Evolutionary conservation across 148 eudicot species (phyloP).

Genomic region (Vaccinium myrtillus): DNA sequence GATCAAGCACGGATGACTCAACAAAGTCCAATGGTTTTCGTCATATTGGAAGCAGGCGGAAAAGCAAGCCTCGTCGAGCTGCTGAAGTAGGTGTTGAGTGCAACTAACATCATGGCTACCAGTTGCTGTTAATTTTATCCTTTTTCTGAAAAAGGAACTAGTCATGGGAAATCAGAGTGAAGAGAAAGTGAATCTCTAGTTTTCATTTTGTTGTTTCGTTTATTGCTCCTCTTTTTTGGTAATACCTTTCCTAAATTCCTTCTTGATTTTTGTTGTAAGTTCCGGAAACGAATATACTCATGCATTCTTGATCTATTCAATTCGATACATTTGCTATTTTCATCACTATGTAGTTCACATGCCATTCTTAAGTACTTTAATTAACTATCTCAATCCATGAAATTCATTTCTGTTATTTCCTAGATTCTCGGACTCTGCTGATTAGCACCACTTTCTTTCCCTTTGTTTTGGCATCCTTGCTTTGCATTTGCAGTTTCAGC

Average conservation of each 20-base stretch:
- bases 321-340: constrained; percentile 13
- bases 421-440: constrained; percentile 1
- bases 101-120: constrained; percentile 27
- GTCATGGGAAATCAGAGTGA: background rate
- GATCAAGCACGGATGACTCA: constrained; percentile 41
- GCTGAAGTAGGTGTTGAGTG: constrained; percentile 82
- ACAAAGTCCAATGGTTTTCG: constrained; percentile 57
- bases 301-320: background rate
- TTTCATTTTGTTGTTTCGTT: constrained; percentile 15
- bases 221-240: constrained; percentile 17
- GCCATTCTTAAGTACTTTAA: background rate
- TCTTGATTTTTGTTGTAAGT: constrained; percentile 6
- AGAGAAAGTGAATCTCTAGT: constrained; percentile 6
- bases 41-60: constrained; percentile 67
- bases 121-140: background rate
- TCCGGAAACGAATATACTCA: constrained; percentile 9
- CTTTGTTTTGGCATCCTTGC: background rate
- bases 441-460: background rate
- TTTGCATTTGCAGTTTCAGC: background rate
- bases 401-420: background rate
- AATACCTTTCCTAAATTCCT: constrained; percentile 17
- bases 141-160: background rate
- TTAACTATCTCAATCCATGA: background rate
- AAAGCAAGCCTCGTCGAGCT: constrained; percentile 81
- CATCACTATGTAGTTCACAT: background rate